Evolutionary conservation across 2,329 filamentous ascomycete genomes (phyloP), one percentile per base, ranked within the genome.

Genomic region (Trichoderma oligosporum): DNA sequence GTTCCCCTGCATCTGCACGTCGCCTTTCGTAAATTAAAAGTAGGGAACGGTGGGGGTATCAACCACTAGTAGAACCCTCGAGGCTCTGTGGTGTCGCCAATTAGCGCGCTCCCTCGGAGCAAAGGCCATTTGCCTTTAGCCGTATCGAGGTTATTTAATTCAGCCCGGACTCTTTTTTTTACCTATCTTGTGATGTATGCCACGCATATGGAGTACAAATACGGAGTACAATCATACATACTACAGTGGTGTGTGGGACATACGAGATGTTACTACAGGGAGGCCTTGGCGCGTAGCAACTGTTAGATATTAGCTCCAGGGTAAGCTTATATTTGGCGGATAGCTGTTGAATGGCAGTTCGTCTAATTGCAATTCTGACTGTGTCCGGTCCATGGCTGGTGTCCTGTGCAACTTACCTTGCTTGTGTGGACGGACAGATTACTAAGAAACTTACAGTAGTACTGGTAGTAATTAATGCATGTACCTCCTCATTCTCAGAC

Each of bases 1-100:
- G 39, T 29, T 41, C 51, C 51, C 51, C 51, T 46, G 39, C 51
- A 27, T 31, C 51, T 55, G 51, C 51, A 55, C 51, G 41, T 44
- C 39, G 51, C 51, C 51, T 36, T 55, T 55, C 51, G 51, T 55
- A 55, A 55, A 55, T 55, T 55, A 55, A 55, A 55, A 55, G 51
- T 38, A 55, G 51, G 51, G 41, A 39, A 55, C 45, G 39, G 41
- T 29, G 45, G 51, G 51, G 51, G 51, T 44, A 38, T n/a, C 22
- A 33, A 22, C 31, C 9, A 22, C 38, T 41, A 41, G 38, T 20
- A 14, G 20, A 20, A n/a, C 11, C 31, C 22, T 22, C 12, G 11
- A 38, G 14, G 36, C 36, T 7, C n/a, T 20, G 36, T 8, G 36
- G n/a, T n/a, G 51, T 45, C 51, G 41, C 51, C 41, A 55, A 46